phyloP scores from a whole-genome alignment of 441 rosid genomes.

The Mallotus repandus region DNA sequence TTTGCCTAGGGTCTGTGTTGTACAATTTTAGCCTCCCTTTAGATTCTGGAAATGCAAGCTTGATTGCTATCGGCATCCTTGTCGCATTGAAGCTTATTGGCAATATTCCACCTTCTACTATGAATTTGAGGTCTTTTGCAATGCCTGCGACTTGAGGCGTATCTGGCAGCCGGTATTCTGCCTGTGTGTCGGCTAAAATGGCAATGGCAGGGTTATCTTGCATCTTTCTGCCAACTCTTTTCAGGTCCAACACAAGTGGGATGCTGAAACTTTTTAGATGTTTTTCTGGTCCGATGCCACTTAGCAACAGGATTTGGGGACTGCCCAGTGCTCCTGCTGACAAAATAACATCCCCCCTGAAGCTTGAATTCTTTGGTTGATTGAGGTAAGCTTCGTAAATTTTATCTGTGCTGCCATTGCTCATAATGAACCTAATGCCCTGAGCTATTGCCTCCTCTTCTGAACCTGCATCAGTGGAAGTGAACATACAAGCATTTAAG shows the following conservation, averaged over 20 bases:
- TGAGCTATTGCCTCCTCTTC: conserved; percentile 36
- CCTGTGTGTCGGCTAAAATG: conserved; percentile 40
- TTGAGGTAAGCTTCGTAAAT: conserved; percentile 52
- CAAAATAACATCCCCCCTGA: conserved; percentile 55
- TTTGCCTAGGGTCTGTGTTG: conserved; percentile 51
- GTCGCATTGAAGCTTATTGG: conserved; percentile 51
- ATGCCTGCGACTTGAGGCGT: conserved; percentile 73
- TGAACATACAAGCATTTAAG: conserved; percentile 11
- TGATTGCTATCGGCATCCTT: conserved; percentile 55
- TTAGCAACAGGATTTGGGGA: conserved; percentile 65
- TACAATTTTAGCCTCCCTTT: conserved; percentile 55
- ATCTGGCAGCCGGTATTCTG: conserved; percentile 48
- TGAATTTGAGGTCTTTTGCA: conserved; percentile 49
- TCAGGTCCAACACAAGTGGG: conserved; percentile 36
- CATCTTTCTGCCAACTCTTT: conserved; percentile 52
- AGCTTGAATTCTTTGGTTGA: conserved; percentile 31
- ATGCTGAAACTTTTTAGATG: conserved; percentile 49
- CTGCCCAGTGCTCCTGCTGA: conserved; percentile 81
- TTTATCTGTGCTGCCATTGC: conserved; percentile 42
- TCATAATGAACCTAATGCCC: conserved; percentile 57
- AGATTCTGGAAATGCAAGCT: conserved; percentile 66
- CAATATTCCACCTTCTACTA: conserved; percentile 51
- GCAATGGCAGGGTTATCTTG: conserved; percentile 62
- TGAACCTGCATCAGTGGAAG: conserved; percentile 31
- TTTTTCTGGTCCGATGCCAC: conserved; percentile 64